Percentiles rank a stretch among this genome's conserved stretches.
These are phyloP conservation scores for Peterozyma xylosa DNA, from an alignment of 805 yeast genomes.

Conservation along the genomic window DNA sequence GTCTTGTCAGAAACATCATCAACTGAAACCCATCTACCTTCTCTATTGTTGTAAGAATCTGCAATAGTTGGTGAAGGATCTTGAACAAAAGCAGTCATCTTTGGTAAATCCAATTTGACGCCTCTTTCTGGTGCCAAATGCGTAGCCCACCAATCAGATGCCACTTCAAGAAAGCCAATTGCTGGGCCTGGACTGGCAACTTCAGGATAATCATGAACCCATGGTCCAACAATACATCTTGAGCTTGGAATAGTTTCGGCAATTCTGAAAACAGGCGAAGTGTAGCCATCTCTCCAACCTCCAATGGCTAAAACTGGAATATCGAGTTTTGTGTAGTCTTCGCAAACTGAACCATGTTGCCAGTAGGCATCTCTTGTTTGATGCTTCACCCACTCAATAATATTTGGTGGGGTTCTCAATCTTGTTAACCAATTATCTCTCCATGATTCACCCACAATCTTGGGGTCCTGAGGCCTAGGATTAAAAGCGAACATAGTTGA, in stretches of 20 bases:
- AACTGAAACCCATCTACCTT: constrained; percentile 32
- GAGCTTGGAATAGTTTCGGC: constrained; percentile 31
- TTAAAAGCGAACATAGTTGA: constrained; percentile 36
- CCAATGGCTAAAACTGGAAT: constrained; percentile 37
- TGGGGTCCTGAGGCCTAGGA: constrained; percentile 39
- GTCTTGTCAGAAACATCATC: constrained; percentile 11
- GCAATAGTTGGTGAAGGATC: constrained; percentile 27
- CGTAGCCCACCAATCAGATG: constrained; percentile 32
- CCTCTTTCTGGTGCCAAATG: constrained; percentile 23
- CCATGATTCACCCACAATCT: constrained; percentile 30
- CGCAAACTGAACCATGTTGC: constrained; percentile 40
- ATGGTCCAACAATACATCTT: constrained; percentile 35
- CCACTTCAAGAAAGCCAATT: constrained; percentile 34
- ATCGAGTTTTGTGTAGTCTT: constrained; percentile 28
- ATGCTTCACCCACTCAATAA: constrained; percentile 32
- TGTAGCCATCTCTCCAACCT: constrained; percentile 43
- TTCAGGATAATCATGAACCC: constrained; percentile 44
- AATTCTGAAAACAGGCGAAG: constrained; percentile 36
- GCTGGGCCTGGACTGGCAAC: constrained; percentile 38
- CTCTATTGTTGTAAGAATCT: constrained; percentile 28
- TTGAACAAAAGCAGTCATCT: constrained; percentile 32
- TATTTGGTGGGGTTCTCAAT: constrained; percentile 30
- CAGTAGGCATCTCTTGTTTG: constrained; percentile 37
- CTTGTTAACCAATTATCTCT: constrained; percentile 31
- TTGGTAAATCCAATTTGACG: constrained; percentile 22